A percentile compares a stretch with the other conserved stretches of the same genome.
Conservation (phyloP, 495 filamentous ascomycete species). For the Trichoderma asperelloides region DNA sequence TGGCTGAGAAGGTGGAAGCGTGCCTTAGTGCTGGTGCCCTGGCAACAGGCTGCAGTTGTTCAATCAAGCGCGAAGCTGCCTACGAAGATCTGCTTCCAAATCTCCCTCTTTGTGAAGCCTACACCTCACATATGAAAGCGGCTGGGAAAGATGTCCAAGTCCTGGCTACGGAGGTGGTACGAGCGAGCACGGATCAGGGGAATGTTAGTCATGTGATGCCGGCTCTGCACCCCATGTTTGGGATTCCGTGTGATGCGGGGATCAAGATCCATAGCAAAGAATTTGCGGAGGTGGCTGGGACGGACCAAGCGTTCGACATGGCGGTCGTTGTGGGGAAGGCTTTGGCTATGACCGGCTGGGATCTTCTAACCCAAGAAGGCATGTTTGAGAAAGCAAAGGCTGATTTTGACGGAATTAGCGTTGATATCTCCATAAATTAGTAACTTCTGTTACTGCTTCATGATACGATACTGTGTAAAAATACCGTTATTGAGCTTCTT, state of each 20-base stretch:
- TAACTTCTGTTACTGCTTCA: no score
- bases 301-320: conserved; percentile 28
- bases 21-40: conserved; percentile 53
- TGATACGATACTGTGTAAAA: no score
- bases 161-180: conserved; percentile 39
- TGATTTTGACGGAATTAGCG: no score
- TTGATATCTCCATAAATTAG: no score
- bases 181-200: conserved; percentile 53
- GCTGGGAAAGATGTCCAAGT: conserved; percentile 39
- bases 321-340: no score
- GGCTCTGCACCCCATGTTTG: conserved; percentile 50
- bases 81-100: conserved; percentile 58
- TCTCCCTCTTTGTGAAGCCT: conserved; percentile 43
- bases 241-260: conserved; percentile 38
- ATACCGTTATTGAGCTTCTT: no score
- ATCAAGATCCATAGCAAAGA: conserved; percentile 49
- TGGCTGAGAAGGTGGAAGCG: conserved; percentile 41
- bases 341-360: no score
- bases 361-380: no score
- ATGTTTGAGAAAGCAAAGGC: no score
- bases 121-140: conserved; percentile 40
- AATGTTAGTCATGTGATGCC: conserved; percentile 58
- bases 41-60: conserved; percentile 49
- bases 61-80: conserved; percentile 34
- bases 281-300: conserved; percentile 48